phyloP scores from a whole-genome alignment of 192 early-diverging fungal species.

The Backusella tarrabulga region DNA sequence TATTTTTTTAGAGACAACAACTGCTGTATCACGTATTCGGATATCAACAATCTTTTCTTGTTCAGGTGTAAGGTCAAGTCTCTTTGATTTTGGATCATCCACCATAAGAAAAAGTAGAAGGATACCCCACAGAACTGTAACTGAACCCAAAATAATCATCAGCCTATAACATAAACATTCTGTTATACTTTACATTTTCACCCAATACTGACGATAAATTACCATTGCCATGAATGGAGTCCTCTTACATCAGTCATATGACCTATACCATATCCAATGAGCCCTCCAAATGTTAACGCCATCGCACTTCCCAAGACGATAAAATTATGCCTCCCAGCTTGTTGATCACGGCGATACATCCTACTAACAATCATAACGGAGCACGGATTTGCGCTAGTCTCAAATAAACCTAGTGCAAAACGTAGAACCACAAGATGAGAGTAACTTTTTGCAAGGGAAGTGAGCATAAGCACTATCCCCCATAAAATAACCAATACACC shows the following conservation, averaged over 20 bases:
- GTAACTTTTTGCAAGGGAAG: slow-evolving; percentile 17
- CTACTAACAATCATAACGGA: slow-evolving; percentile 16
- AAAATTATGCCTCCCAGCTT: not conserved
- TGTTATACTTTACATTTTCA: not conserved
- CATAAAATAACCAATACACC: slow-evolving; percentile 19
- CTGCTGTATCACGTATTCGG: slow-evolving; percentile 20
- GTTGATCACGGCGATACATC: slow-evolving; percentile 24
- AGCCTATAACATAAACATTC: slow-evolving; percentile 11
- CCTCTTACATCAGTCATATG: slow-evolving; percentile 4
- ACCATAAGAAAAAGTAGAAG: slow-evolving; percentile 23
- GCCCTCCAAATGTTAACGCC: slow-evolving; percentile 12
- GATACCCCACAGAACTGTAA: slow-evolving; percentile 12
- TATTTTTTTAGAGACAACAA: not conserved
- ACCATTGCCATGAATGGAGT: slow-evolving; percentile 29
- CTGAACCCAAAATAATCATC: slow-evolving; percentile 23
- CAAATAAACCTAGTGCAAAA: slow-evolving; percentile 26
- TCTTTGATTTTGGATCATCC: slow-evolving; percentile 23
- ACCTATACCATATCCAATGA: slow-evolving; percentile 27
- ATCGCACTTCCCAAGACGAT: slow-evolving; percentile 21
- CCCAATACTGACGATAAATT: not conserved
- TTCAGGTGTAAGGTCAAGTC: slow-evolving; percentile 18
- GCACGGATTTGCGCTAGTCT: slow-evolving; percentile 17
- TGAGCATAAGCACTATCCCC: slow-evolving; percentile 15
- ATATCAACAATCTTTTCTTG: slow-evolving; percentile 22
- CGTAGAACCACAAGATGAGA: slow-evolving; percentile 24